Percentiles rank a stretch among this genome's conserved stretches.
These are phyloP conservation scores for Metschnikowia borealis DNA, from an alignment of 805 yeast species.

Conservation along the genomic window DNA sequence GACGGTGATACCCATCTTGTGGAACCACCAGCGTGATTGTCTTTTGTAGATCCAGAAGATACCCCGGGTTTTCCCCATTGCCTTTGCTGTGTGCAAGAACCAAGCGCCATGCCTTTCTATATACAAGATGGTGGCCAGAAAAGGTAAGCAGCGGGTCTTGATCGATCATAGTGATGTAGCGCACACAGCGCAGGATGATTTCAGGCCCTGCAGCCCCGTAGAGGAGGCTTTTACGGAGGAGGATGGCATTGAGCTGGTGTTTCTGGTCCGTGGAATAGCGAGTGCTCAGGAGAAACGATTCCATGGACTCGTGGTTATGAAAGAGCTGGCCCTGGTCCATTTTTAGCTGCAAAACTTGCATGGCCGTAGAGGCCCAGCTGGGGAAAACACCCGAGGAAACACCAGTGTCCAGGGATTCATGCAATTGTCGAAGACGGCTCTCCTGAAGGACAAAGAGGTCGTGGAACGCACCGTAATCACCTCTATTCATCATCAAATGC, in stretches of 20 bases:
- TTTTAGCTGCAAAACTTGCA: slow-evolving; percentile 20
- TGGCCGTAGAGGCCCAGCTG: slow-evolving; percentile 14
- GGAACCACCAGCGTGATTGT: not conserved
- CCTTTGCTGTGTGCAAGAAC: slow-evolving; percentile 2
- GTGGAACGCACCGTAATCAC: slow-evolving; percentile 22
- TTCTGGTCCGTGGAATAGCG: slow-evolving; percentile 13
- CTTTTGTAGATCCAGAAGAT: not conserved
- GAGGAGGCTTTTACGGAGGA: slow-evolving; percentile 19
- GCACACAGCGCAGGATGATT: slow-evolving; percentile 16
- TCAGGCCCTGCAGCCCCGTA: slow-evolving; percentile 8
- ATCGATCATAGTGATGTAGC: slow-evolving; percentile 12
- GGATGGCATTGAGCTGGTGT: slow-evolving; percentile 19
- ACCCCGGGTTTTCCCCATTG: not conserved
- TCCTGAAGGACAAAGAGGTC: slow-evolving; percentile 6
- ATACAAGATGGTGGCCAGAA: slow-evolving; percentile 10
- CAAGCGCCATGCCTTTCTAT: slow-evolving; percentile 18
- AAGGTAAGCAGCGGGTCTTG: slow-evolving; percentile 22
- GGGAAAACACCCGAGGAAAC: not conserved
- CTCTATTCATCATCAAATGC: slow-evolving; percentile 27
- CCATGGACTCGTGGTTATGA: not conserved
- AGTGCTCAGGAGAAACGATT: slow-evolving; percentile 15
- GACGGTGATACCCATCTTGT: not conserved
- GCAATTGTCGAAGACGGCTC: slow-evolving; percentile 1
- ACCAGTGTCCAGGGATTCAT: not conserved
- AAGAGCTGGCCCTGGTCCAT: not conserved